Conservation (phyloP, 2,329 filamentous ascomycete species). For the Plectosphaerella cucumerina region DNA sequence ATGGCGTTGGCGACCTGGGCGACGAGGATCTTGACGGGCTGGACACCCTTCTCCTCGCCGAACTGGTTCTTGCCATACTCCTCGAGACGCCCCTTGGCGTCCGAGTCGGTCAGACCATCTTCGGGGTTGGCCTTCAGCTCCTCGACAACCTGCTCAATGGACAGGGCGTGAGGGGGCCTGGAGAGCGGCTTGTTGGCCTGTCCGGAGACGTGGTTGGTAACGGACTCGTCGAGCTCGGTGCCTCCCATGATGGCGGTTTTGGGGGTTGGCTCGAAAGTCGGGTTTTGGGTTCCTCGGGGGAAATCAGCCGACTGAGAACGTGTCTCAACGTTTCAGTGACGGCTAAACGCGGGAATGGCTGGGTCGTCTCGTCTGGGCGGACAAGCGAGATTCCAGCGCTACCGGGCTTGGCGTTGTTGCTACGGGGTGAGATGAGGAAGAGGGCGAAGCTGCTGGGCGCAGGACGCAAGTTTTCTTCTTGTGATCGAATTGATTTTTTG, state of each 20-base stretch:
- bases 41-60: conserved; percentile 55
- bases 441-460: neutral
- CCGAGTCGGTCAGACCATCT: conserved; percentile 50
- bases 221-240: conserved; percentile 13
- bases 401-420: conserved; percentile 1
- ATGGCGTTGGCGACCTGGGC: conserved; percentile 66
- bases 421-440: conserved; percentile 1
- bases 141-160: conserved; percentile 44
- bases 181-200: conserved; percentile 49
- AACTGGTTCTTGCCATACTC: conserved; percentile 61
- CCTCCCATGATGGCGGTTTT: conserved; percentile 17
- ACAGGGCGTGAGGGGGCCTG: conserved; percentile 58
- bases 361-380: neutral
- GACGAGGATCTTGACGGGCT: conserved; percentile 58
- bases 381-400: conserved; percentile 2
- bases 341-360: neutral
- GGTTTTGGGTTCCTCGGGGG: neutral
- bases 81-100: conserved; percentile 50
- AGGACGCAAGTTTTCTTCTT: neutral
- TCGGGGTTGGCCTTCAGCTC: conserved; percentile 53
- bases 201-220: conserved; percentile 29
- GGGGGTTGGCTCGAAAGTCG: neutral
- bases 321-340: conserved; percentile 2
- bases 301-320: neutral
- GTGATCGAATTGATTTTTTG: neutral